phyloP scores from a whole-genome alignment of 768 basidiomycete genomes.

The Amanita molliuscula region DNA sequence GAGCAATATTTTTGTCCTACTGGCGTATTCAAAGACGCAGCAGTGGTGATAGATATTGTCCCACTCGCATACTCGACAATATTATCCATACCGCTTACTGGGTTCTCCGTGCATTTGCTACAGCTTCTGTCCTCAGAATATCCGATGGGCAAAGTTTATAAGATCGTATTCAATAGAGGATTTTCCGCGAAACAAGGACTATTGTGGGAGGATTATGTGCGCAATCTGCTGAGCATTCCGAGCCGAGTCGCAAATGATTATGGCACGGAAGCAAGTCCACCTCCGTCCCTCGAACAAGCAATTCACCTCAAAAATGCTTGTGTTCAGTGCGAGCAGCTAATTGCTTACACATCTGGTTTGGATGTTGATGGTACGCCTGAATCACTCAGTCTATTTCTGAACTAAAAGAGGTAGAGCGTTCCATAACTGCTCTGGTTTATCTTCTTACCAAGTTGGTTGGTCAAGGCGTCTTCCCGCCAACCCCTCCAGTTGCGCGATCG shows the following conservation, averaged over 20 bases:
- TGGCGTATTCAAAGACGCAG: slow-evolving; percentile 36
- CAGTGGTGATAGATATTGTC: slow-evolving; percentile 38
- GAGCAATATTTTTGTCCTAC: slow-evolving; percentile 73
- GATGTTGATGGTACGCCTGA: slow-evolving; percentile 26
- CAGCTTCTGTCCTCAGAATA: slow-evolving; percentile 48
- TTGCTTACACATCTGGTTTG: slow-evolving; percentile 31
- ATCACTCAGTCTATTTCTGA: neutral
- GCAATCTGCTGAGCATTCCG: slow-evolving; percentile 55
- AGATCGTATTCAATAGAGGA: slow-evolving; percentile 22
- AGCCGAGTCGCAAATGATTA: slow-evolving; percentile 70
- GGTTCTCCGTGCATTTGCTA: slow-evolving; percentile 43
- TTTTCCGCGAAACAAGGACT: slow-evolving; percentile 16
- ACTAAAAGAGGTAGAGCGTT: slow-evolving; percentile 18
- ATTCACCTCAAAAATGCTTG: slow-evolving; percentile 46
- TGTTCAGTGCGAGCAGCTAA: slow-evolving; percentile 39
- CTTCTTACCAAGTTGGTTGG: slow-evolving; percentile 60
- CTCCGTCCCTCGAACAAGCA: slow-evolving; percentile 41
- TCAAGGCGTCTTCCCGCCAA: slow-evolving; percentile 52
- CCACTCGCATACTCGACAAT: slow-evolving; percentile 58
- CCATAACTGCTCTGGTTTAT: slow-evolving; percentile 34
- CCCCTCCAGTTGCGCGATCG: slow-evolving; percentile 37
- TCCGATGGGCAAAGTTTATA: slow-evolving; percentile 58
- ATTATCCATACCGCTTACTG: slow-evolving; percentile 35
- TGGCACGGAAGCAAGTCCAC: slow-evolving; percentile 29
- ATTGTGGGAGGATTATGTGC: slow-evolving; percentile 72